Percentiles rank a stretch among this genome's conserved stretches.
phyloP scores from a whole-genome alignment of 2,329 filamentous ascomycete species.

The Teratosphaeria pseudoeucalypti region DNA sequence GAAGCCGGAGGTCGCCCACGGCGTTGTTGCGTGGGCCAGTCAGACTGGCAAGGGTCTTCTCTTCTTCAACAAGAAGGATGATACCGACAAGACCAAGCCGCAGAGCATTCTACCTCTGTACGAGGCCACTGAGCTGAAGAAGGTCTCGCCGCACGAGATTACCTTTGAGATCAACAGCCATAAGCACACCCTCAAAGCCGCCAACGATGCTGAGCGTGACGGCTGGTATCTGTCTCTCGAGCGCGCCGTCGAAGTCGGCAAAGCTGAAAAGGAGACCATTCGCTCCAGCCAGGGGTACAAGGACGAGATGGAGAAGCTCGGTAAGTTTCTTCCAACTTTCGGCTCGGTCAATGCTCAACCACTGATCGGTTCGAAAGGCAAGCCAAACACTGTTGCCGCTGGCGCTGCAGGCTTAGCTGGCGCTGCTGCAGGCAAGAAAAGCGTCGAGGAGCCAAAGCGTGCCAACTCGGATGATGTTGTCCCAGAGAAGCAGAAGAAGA shows the following conservation, averaged over 20 bases:
- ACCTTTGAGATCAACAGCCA: constrained; percentile 73
- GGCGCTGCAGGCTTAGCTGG: constrained; percentile 15
- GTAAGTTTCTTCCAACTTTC: constrained; percentile 32
- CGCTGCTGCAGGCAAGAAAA: constrained; percentile 35
- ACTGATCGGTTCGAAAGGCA: constrained; percentile 13
- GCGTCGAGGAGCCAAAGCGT: constrained; percentile 35
- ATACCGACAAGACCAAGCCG: constrained; percentile 66
- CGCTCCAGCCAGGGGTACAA: constrained; percentile 81
- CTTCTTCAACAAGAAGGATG: constrained; percentile 75
- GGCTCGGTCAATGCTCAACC: not conserved
- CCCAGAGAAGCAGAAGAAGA: constrained; percentile 43
- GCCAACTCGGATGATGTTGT: constrained; percentile 24
- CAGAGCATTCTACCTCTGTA: constrained; percentile 57
- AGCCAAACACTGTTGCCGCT: constrained; percentile 20
- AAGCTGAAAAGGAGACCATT: constrained; percentile 64
- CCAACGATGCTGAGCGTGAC: constrained; percentile 65
- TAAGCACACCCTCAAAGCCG: constrained; percentile 90
- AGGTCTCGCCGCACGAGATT: constrained; percentile 73
- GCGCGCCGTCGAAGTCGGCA: constrained; percentile 73
- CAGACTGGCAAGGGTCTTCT: constrained; percentile 93
- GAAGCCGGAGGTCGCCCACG: constrained; percentile 70
- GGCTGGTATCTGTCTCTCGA: constrained; percentile 84
- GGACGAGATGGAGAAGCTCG: constrained; percentile 62
- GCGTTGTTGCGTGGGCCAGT: constrained; percentile 76
- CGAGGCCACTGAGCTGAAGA: constrained; percentile 60